Base-by-base conservation (phyloP, 306 rosid species). In the Cicer cuneatum region DNA sequence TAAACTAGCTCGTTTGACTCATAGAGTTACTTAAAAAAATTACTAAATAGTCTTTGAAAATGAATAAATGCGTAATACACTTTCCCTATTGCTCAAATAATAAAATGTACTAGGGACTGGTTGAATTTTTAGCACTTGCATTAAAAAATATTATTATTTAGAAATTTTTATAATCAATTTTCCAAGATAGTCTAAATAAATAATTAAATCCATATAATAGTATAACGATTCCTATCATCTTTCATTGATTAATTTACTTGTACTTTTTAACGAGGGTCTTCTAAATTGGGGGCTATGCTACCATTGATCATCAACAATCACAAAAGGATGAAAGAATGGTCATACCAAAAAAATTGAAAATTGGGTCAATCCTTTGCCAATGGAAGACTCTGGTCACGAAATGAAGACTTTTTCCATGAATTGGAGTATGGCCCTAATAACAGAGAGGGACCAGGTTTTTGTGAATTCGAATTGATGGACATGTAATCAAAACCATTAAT, bases 271-370 rank as follows among this genome's bases (percentile, higher is more conserved):
- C 42, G 10, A 33, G 5, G 42, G 45, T 68, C 51, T 68, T 77
- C 81, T 68, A 46, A 57, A 56, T 66, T 58, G 75, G 75, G 8
- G 62, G 81, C 69, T 68, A 18, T 16, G 18, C 69, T 45, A 11
- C 2, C n/a, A 37, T 45, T 2, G 35, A 69, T 58, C 33, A 24
- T 24, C 42, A 38, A 33, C 61, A 66, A 33, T 1, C 39, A 54
- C 8, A 76, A 66, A 43, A 54, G 40, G 74, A 35, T 43, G 60
- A 66, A 66, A 76, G 43, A 66, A 67, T 66, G 48, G 74, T 76
- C 80, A 46, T 66, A 35, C 56, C 40, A 2, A 21, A 65, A 2
- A 66, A 24, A 24, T 35, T 56, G 68, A 57, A 76, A 56, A 35
- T 43, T 58, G 8, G 67, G 67, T 76, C 66, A 66, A 66, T 6